Conservation (phyloP, 108 stramenopile genomes). For the Fistulifera pelliculosa region DNA sequence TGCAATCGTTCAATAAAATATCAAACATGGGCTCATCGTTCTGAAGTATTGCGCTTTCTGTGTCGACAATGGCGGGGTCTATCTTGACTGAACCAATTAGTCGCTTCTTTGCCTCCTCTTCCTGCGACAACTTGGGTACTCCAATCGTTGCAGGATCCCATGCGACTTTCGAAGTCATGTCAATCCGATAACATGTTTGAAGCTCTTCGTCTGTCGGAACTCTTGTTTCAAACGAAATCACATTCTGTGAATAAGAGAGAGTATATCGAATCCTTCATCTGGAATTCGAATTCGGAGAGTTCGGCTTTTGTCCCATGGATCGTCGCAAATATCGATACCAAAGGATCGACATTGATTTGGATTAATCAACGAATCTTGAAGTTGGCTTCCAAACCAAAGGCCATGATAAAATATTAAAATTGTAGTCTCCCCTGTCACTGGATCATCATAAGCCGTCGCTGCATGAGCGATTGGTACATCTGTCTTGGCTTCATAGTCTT, state of each 20-base stretch:
- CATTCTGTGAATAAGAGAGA: not conserved
- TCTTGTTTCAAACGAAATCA: constrained; percentile 6
- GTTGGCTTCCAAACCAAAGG: constrained; percentile 14
- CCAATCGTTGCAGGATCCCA: constrained; percentile 7
- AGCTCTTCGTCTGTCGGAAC: constrained; percentile 10
- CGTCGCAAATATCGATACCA: constrained; percentile 17
- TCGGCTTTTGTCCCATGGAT: not conserved
- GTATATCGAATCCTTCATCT: not conserved
- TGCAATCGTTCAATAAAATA: no score
- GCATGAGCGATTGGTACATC: constrained; percentile 23
- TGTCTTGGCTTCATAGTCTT: not conserved
- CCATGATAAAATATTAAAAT: constrained; percentile 20
- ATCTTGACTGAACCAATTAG: no score
- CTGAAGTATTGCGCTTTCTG: not conserved
- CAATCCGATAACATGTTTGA: not conserved
- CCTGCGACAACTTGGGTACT: not conserved
- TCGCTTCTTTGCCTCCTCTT: not conserved
- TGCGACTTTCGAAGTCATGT: constrained; percentile 1
- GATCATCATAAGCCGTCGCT: constrained; percentile 17
- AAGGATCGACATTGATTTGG: constrained; percentile 24
- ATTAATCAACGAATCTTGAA: constrained; percentile 20
- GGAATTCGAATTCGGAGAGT: not conserved
- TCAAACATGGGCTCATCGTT: not conserved
- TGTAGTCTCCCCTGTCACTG: constrained; percentile 9
- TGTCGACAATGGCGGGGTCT: not conserved